Evolutionary conservation across 495 filamentous ascomycete genomes (phyloP), one percentile per base, ranked within the genome.

Genomic region (Aspergillus homomorphus): DNA sequence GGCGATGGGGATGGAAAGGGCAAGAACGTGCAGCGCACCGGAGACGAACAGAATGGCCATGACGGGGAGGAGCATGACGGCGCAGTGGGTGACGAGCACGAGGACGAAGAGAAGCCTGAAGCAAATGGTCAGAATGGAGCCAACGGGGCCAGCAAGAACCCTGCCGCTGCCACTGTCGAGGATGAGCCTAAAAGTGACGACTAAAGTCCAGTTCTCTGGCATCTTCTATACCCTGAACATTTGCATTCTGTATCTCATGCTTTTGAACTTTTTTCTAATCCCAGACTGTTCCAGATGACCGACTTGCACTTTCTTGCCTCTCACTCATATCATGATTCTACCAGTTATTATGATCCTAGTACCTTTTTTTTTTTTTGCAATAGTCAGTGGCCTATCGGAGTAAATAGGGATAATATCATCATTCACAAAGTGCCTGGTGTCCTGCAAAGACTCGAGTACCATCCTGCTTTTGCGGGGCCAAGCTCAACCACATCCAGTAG

Each of bases 21-120:
- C 1, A 66, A 66, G 53, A 67, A 56, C 1, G 65, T 71, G 14
- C 60, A 66, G 53, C 49, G 60, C 18, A 42, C 60, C 5, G 42
- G 57, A 0, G 24, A 12, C 7, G 33, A 51, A 22, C 41, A 62
- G 23, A 49, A 58, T n/a, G 59, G 59, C 4, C 43, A 50, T 16
- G 28, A 59, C 7, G 42, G 28, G 7, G 45, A 52, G 4, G 26
- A 30, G 10, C 42, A 57, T 2, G 56, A 42, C 1, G 38, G 55
- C 21, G 52, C 7, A 21, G 56, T 43, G 20, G 45, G 50, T 9
- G 54, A 30, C 2, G 42, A 48, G 10, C 49, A 51, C 42, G 45
- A 38, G 1, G 53, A 21, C 14, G 46, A 57, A 12, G 61, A 43
- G 1, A n/a, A 50, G 20, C 41, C 57, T 18, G 42, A 41, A 19